phyloP scores from a whole-genome alignment of 2,329 filamentous ascomycete species.

The Taxawa tesnikishii region DNA sequence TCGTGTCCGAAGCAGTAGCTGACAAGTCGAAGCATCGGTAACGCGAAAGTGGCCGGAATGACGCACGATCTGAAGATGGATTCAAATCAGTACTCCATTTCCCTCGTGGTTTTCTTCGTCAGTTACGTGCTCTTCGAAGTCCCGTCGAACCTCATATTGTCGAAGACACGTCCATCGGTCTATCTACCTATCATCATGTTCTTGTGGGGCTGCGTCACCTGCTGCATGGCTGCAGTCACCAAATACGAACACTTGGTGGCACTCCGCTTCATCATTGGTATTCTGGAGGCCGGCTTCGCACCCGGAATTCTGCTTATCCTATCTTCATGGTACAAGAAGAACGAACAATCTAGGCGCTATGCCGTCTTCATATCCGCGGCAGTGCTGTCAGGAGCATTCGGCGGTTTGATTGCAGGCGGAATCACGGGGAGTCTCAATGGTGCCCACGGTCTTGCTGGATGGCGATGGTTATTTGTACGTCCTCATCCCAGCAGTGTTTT shows the following conservation, averaged over 20 bases:
- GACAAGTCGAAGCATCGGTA: constrained; percentile 27
- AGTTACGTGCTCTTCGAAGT: constrained; percentile 42
- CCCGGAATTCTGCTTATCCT: constrained; percentile 42
- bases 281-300: constrained; percentile 45
- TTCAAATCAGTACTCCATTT: constrained; percentile 38
- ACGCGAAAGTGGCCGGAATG: constrained; percentile 42
- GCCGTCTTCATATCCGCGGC: constrained; percentile 47
- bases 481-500: too few relatives aligned
- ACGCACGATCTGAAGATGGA: constrained; percentile 30
- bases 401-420: constrained; percentile 27
- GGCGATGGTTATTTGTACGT: constrained; percentile 33
- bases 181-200: constrained; percentile 42
- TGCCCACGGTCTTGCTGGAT: constrained; percentile 25
- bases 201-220: constrained; percentile 39
- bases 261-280: constrained; percentile 42
- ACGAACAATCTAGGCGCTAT: constrained; percentile 45
- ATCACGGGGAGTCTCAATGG: constrained; percentile 24
- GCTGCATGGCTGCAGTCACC: constrained; percentile 38
- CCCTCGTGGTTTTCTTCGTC: constrained; percentile 42
- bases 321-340: too few relatives aligned
- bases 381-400: constrained; percentile 40
- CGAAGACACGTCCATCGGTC: constrained; percentile 35
- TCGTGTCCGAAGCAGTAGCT: background rate
- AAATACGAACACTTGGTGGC: constrained; percentile 36
- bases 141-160: constrained; percentile 42